A percentile compares a stretch with the other conserved stretches of the same genome.
These are phyloP conservation scores for Tricholoma matsutake DNA, from an alignment of 768 basidiomycete genomes.

Conservation along the genomic window DNA sequence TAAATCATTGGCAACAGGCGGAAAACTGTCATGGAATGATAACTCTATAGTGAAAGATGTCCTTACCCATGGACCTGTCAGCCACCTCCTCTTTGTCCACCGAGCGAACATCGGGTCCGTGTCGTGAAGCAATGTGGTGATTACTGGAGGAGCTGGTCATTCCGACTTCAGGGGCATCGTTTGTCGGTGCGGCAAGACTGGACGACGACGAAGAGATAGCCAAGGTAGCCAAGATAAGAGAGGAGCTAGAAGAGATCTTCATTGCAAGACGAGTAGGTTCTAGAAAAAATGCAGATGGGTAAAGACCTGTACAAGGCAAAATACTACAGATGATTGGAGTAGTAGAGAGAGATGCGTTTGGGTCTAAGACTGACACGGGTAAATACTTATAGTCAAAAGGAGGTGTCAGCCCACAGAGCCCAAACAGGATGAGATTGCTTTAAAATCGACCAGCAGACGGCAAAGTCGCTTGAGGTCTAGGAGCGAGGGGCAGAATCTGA, in stretches of 20 bases:
- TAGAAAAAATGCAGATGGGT: constrained; percentile 7
- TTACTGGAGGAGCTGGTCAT: constrained; percentile 24
- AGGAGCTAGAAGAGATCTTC: constrained; percentile 47
- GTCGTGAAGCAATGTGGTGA: constrained; percentile 13
- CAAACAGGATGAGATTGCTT: neutral
- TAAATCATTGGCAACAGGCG: neutral
- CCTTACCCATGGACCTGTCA: constrained; percentile 1
- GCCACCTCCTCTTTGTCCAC: constrained; percentile 9
- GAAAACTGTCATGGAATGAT: neutral
- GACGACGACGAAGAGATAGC: constrained; percentile 50
- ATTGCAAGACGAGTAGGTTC: constrained; percentile 25
- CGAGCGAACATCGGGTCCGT: constrained; percentile 9
- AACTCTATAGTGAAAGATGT: neutral
- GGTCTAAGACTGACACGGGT: neutral
- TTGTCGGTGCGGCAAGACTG: constrained; percentile 41
- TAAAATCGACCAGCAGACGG: neutral
- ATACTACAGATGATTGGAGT: constrained; percentile 15
- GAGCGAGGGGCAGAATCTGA: too few relatives aligned
- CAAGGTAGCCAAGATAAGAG: constrained; percentile 44
- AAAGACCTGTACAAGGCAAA: constrained; percentile 3
- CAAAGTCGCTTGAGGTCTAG: neutral
- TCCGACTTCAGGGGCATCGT: constrained; percentile 24
- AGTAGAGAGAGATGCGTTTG: constrained; percentile 12
- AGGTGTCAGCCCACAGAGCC: neutral
- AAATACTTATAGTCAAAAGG: constrained; percentile 3